Base-by-base conservation (phyloP, 306 rosid species). In the Fragaria vesca region DNA sequence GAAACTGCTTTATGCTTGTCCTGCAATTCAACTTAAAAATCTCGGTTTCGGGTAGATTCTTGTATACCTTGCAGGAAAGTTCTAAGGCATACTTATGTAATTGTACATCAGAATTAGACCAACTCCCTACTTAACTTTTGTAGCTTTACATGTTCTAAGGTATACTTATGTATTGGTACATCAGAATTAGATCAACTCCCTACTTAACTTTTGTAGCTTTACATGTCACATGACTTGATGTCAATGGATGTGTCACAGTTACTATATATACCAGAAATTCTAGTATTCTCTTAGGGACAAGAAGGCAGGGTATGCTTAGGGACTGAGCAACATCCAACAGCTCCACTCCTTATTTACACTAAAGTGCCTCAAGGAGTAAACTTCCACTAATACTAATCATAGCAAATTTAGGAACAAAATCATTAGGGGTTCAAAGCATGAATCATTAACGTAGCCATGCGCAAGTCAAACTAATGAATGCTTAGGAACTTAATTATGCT, bases 361-460 rank as follows among this genome's bases (percentile, higher is more conserved):
- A 10, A 21, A 57, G 30, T 21, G 63, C 32, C 32, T 3, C 4
- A 10, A 57, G 63, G 12, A 57, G 15, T 51, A 57, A 45, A 45
- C 48, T 45, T 45, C 73, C 69, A 79, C 48, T 66, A 17, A 18
- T 36, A 36, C 3, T 16, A 65, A 34, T 36, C 72, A 75, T 83
- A 28, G 8, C 77, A 46, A 8, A 46, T 18, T 66, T 40, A 18
- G 69, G 46, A 43, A 18, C 65, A 86, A 74, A 78, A 81, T 83
- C 80, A 85, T 67, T 50, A 75, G 83, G 84, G 73, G 83, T 79
- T 73, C 85, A 82, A 71, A 81, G 16, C 12, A 40, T 38, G 71
- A 81, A 85, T 85, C 73, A 88, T 86, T 85, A 67, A 42, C 40
- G 9, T 82, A 42, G 74, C 82, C 91, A 91, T 78, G 90, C 87